phyloP scores from a whole-genome alignment of 345 rosid species.

The Pistacia vera region DNA sequence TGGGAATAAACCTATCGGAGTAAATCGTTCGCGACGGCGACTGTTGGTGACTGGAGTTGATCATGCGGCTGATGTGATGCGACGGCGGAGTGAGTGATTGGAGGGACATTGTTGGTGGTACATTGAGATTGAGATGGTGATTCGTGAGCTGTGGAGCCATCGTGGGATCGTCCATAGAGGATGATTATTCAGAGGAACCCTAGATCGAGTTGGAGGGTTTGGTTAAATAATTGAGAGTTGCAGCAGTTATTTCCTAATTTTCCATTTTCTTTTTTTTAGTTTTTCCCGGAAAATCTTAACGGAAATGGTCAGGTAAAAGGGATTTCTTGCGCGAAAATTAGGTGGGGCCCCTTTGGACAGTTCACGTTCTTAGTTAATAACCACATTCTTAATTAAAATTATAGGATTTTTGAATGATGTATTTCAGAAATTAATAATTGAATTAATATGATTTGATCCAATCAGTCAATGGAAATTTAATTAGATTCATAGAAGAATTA shows the following conservation, averaged over 20 bases:
- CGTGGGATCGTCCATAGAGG: constrained; percentile 41
- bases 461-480: too few relatives aligned
- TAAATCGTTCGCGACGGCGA: constrained; percentile 83
- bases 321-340: constrained; percentile 12
- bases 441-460: too few relatives aligned
- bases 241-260: neutral
- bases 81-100: constrained; percentile 46
- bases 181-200: constrained; percentile 21
- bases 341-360: neutral
- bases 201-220: neutral
- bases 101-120: constrained; percentile 57
- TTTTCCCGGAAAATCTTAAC: constrained; percentile 41
- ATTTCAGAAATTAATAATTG: neutral
- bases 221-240: constrained; percentile 12
- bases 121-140: constrained; percentile 35
- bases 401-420: neutral
- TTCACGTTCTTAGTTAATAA: neutral
- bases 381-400: neutral
- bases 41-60: constrained; percentile 61
- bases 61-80: constrained; percentile 64
- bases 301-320: constrained; percentile 23
- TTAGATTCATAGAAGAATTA: neutral
- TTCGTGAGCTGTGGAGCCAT: constrained; percentile 10
- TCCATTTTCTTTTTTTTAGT: neutral
- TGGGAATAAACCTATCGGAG: constrained; percentile 95